Base-by-base conservation (phyloP, 2,329 filamentous ascomycete genomes). In the Epichloe festucae region DNA sequence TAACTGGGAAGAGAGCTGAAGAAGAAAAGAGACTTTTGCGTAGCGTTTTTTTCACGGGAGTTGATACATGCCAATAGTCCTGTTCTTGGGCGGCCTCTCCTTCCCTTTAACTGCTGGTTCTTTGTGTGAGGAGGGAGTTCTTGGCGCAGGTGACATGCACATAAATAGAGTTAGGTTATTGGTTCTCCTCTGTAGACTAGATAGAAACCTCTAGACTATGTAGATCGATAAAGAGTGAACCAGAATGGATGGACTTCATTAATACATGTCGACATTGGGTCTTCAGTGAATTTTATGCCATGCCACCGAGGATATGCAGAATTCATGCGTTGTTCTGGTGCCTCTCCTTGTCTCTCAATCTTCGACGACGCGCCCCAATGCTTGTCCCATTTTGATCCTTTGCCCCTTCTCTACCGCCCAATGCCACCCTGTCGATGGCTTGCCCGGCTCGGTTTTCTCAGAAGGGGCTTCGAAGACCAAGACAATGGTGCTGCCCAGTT, bases 381-480 rank as follows among this genome's bases (percentile, higher is more conserved):
- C 82, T 71, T 98, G 78, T 3, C 93, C 93, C 71, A 97, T 85
- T 72, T 89, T 89, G 55, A 98, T 81, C 60, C 76, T 86, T 72
- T 91, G 86, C 0, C 91, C 93, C 68, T 89, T 89, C 63, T 91
- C 81, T 47, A 97, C 85, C 31, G 75, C 77, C 91, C 93, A 98
- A 55, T 76, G 79, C 79, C 89, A 97, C 0, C 89, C 89, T 14
- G 77, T 79, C 53, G 75, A 79, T 50, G 76, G 70, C 49, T 76
- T 71, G 1, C 73, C 74, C 19, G 72, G 74, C 35, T 71, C 72
- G 7, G 68, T 70, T 52, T 73, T 74, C 66, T 78, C 82, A 1
- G 81, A 57, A 1, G 93, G 93, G 12, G 93, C 93, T 70, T 98
- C 94, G 64, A 98, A 98, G 0, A 98, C 89, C 49, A 98, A 74